A percentile compares a stretch with the other conserved stretches of the same genome.
Conservation (phyloP, 1,284 basidiomycete genomes). For the Pseudozyma thailandica region DNA sequence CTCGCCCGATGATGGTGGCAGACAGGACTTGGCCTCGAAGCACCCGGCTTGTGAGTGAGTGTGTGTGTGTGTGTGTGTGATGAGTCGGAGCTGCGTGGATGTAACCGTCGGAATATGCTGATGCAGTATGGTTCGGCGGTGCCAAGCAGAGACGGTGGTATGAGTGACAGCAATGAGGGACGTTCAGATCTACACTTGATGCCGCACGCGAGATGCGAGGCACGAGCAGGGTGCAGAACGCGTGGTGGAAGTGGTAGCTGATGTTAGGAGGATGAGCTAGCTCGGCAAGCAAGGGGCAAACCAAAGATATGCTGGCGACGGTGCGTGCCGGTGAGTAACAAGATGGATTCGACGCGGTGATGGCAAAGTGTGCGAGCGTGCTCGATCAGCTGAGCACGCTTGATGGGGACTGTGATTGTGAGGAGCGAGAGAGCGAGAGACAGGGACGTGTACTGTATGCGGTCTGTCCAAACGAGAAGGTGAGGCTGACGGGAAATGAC, state of each 20-base stretch:
- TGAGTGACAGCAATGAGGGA: too few species aligned
- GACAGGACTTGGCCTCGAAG: too few species aligned
- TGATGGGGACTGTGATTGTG: not conserved
- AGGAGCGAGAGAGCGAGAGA: not conserved
- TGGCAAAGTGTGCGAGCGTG: not conserved
- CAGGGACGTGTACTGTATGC: not conserved
- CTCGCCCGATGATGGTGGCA: not conserved
- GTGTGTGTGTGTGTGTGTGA: not conserved
- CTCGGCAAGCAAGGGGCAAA: constrained; percentile 6
- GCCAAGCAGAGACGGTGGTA: too few species aligned
- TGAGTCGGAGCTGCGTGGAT: not conserved
- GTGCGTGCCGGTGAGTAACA: not conserved
- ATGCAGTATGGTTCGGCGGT: too few species aligned
- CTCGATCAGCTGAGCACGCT: not conserved
- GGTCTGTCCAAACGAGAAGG: not conserved
- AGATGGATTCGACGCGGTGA: not conserved
- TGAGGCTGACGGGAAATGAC: not conserved
- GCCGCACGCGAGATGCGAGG: too few species aligned
- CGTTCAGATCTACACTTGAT: too few species aligned
- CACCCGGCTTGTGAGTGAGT: too few species aligned
- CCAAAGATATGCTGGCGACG: constrained; percentile 1
- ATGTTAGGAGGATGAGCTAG: not conserved
- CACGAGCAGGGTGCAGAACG: not conserved
- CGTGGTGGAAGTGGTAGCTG: not conserved
- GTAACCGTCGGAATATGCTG: too few species aligned